Percentiles rank a stretch among this genome's conserved stretches.
phyloP scores from a whole-genome alignment of 129 eudicot species.

The Escallonia rubra region DNA sequence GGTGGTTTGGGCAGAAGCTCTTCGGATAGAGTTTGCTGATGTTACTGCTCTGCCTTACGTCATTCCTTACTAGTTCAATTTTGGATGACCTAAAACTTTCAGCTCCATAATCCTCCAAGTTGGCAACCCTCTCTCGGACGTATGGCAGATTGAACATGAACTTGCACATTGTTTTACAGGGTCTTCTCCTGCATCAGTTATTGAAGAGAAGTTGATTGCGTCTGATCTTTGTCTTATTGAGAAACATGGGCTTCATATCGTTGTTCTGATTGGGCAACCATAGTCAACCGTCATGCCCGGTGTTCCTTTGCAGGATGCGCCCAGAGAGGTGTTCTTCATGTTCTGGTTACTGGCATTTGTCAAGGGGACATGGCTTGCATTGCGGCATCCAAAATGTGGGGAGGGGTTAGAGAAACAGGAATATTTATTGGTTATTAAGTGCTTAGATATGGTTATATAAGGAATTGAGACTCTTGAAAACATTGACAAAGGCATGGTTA shows the following conservation, averaged over 20 bases:
- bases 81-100: background rate
- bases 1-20: constrained; percentile 49
- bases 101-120: background rate
- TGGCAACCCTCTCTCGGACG: background rate
- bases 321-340: too few relatives aligned
- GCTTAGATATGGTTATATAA: too few relatives aligned
- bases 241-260: background rate
- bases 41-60: constrained; percentile 51
- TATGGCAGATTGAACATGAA: background rate
- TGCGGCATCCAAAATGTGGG: too few relatives aligned
- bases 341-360: too few relatives aligned
- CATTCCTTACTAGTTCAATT: constrained; percentile 31
- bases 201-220: background rate
- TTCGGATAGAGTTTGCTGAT: constrained; percentile 38
- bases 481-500: too few relatives aligned
- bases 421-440: too few relatives aligned
- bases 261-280: background rate
- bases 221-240: background rate
- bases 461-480: too few relatives aligned
- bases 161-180: background rate
- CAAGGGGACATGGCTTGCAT: too few relatives aligned
- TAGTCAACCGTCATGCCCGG: too few relatives aligned
- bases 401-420: too few relatives aligned
- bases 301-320: too few relatives aligned
- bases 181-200: background rate